Percentiles rank a stretch among this genome's conserved stretches.
phyloP scores from a whole-genome alignment of 305 asterid genomes.

The Ilex paraguariensis region DNA sequence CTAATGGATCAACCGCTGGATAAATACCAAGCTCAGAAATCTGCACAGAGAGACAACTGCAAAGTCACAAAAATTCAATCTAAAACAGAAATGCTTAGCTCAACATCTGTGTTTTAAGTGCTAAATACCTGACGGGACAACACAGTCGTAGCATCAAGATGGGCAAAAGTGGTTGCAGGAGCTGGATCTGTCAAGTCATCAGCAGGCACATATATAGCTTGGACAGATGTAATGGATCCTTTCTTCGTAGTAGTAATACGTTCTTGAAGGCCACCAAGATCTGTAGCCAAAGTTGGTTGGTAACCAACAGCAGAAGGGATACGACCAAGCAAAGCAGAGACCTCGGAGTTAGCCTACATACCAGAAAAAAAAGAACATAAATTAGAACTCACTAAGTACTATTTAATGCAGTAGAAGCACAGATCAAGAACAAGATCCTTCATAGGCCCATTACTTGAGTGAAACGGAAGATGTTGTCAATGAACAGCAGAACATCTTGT shows the following conservation, averaged over 20 bases:
- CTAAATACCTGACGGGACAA: conserved; percentile 38
- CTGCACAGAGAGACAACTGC: conserved; percentile 18
- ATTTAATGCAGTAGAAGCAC: not conserved
- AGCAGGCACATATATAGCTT: too few species aligned
- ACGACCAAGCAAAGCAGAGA: conserved; percentile 63
- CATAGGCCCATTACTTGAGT: conserved; percentile 35
- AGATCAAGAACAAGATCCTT: not conserved
- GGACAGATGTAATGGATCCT: too few species aligned
- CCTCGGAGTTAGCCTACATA: conserved; percentile 57
- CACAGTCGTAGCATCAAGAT: conserved; percentile 19
- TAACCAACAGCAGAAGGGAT: conserved; percentile 63
- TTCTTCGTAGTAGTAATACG: conserved; percentile 29
- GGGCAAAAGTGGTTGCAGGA: conserved; percentile 63
- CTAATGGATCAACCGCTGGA: conserved; percentile 62
- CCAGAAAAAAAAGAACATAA: conserved; percentile 4
- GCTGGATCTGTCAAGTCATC: conserved; percentile 34
- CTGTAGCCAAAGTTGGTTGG: conserved; percentile 61
- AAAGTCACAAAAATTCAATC: not conserved
- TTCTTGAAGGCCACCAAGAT: conserved; percentile 64
- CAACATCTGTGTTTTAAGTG: not conserved
- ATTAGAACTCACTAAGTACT: not conserved
- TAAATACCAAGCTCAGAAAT: conserved; percentile 73
- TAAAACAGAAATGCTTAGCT: not conserved
- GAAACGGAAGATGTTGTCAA: conserved; percentile 53
- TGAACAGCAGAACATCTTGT: conserved; percentile 10